Conservation (phyloP, 495 filamentous ascomycete species). For the Podospora australis region DNA sequence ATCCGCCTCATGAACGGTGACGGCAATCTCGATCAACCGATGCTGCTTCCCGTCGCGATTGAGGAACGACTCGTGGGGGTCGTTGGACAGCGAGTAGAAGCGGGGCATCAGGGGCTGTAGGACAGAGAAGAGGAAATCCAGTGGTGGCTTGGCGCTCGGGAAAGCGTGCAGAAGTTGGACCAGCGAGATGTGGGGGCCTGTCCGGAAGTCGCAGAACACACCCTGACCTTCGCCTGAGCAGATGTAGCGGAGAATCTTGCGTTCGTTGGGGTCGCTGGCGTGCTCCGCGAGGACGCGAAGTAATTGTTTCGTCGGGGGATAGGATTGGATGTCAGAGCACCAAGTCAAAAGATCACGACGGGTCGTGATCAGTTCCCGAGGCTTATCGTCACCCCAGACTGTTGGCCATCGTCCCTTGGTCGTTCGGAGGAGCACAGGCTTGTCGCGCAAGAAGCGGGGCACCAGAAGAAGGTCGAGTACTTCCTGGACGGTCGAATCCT, state of each 20-base stretch:
- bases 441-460: conserved; percentile 71
- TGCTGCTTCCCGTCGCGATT: conserved; percentile 61
- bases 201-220: conserved; percentile 91
- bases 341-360: conserved; percentile 86
- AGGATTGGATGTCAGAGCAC: conserved; percentile 91
- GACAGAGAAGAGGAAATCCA: conserved; percentile 71
- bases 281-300: conserved; percentile 84
- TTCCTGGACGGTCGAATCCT: conserved; percentile 68
- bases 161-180: conserved; percentile 85
- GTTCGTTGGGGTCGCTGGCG: conserved; percentile 70
- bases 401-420: conserved; percentile 86
- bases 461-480: conserved; percentile 74
- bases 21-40: conserved; percentile 87
- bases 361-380: conserved; percentile 78
- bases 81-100: conserved; percentile 96
- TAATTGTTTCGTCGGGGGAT: conserved; percentile 81
- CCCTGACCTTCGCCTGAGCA: conserved; percentile 87
- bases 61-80: conserved; percentile 76
- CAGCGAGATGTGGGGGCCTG: conserved; percentile 75
- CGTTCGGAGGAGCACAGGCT: conserved; percentile 70
- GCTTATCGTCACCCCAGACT: conserved; percentile 90
- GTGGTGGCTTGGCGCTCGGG: conserved; percentile 79
- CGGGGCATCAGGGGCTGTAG: conserved; percentile 88
- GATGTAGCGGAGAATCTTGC: conserved; percentile 78
- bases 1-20: conserved; percentile 79